Conservation (phyloP, 495 filamentous ascomycete species). For the Lepidopterella palustris region DNA sequence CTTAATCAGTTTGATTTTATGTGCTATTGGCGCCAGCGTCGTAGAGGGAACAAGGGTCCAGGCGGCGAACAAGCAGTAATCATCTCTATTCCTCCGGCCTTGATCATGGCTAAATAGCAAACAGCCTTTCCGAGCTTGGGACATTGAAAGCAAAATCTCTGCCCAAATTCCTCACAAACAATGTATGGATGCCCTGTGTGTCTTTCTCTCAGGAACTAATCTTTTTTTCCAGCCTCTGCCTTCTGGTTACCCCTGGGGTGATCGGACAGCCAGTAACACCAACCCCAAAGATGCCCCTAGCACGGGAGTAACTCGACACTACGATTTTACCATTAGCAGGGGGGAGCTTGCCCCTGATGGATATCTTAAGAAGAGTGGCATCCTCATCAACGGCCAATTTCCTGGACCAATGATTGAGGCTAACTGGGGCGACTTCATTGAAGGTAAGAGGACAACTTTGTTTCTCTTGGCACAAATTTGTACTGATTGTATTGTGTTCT, state of each 20-base stretch:
- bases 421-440: slow-evolving; percentile 32
- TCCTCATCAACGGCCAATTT: slow-evolving; percentile 29
- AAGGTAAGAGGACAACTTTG: not conserved
- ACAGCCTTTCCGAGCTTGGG: not conserved
- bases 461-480: not conserved
- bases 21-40: not conserved
- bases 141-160: not conserved
- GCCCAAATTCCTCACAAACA: not conserved
- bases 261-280: not conserved
- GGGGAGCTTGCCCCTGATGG: slow-evolving; percentile 29
- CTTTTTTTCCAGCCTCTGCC: slow-evolving; percentile 8
- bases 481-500: not conserved
- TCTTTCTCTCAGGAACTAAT: slow-evolving; percentile 26
- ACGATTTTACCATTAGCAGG: slow-evolving; percentile 34
- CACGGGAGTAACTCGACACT: slow-evolving; percentile 34
- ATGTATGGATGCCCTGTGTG: not conserved
- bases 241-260: slow-evolving; percentile 12
- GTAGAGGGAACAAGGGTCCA: not conserved
- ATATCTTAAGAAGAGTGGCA: slow-evolving; percentile 16
- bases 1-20: not conserved
- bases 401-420: slow-evolving; percentile 31
- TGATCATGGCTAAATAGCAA: not conserved
- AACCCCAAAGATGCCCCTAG: slow-evolving; percentile 23
- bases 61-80: not conserved
- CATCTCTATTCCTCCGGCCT: not conserved